A percentile compares a stretch with the other conserved stretches of the same genome.
Conservation (phyloP, 1,284 basidiomycete species). For the Moesziomyces aphidis region DNA sequence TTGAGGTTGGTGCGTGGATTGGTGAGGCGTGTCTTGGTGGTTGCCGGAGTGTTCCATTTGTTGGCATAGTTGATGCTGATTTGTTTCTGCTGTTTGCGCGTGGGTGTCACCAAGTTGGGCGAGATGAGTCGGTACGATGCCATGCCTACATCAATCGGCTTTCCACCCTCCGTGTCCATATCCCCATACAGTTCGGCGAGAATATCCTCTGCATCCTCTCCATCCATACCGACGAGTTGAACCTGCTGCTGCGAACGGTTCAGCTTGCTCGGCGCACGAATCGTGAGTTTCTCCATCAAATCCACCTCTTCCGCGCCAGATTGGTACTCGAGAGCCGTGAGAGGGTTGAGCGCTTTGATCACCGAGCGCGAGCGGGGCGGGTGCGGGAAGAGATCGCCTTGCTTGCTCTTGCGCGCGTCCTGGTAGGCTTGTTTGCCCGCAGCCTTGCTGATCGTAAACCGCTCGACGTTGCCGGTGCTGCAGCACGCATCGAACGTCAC, state of each 20-base stretch:
- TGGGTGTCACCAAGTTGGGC: constrained; percentile 42
- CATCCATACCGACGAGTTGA: constrained; percentile 6
- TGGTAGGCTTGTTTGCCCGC: constrained; percentile 94
- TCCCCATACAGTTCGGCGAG: constrained; percentile 30
- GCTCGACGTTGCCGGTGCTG: constrained; percentile 84
- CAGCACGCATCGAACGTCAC: constrained; percentile 92
- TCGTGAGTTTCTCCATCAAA: constrained; percentile 11
- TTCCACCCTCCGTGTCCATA: not conserved
- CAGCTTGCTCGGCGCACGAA: constrained; percentile 23
- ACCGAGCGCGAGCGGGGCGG: constrained; percentile 17
- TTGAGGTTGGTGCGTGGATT: constrained; percentile 11
- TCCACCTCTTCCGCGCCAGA: not conserved
- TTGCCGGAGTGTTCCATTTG: constrained; percentile 20
- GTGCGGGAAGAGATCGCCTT: constrained; percentile 97
- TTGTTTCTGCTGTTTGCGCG: constrained; percentile 29
- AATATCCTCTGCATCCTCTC: constrained; percentile 26
- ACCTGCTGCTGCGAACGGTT: not conserved
- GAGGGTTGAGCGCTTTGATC: constrained; percentile 30
- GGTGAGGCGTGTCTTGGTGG: not conserved
- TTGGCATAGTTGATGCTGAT: constrained; percentile 32
- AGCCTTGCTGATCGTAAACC: constrained; percentile 88
- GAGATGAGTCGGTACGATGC: constrained; percentile 34
- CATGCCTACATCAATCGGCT: not conserved
- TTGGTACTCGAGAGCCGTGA: constrained; percentile 26
- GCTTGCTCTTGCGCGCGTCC: constrained; percentile 89